phyloP scores from a whole-genome alignment of 305 asterid species.

The Solanum hybrid region DNA sequence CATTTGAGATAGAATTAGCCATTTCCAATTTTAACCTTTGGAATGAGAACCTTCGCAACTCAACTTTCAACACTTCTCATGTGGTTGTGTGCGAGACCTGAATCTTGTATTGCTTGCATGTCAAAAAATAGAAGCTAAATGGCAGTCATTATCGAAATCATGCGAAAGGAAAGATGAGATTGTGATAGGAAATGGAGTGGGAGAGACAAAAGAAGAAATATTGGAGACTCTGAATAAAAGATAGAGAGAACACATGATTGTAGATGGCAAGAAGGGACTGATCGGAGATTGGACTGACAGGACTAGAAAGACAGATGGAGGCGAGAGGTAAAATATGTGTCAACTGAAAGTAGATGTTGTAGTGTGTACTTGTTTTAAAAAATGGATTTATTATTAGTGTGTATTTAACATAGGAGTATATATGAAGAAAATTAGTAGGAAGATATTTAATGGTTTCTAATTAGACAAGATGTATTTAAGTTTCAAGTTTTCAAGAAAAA shows the following conservation, averaged over 20 bases:
- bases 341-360: not conserved
- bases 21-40: not conserved
- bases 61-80: not conserved
- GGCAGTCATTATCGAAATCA: not conserved
- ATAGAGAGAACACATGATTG: not conserved
- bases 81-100: not conserved
- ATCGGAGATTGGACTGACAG: not conserved
- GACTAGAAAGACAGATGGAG: not conserved
- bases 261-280: not conserved
- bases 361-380: not conserved
- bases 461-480: not conserved
- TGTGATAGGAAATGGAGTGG: not conserved
- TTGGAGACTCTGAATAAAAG: not conserved
- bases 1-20: not conserved
- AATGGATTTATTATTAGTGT: not conserved
- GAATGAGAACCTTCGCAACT: not conserved
- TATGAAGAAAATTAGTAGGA: not conserved
- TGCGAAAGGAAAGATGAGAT: not conserved
- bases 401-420: not conserved
- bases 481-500: not conserved
- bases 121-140: not conserved
- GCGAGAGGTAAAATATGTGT: not conserved
- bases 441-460: not conserved
- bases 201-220: not conserved
- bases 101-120: not conserved